phyloP scores from a whole-genome alignment of 192 early-diverging fungal genomes.

The Helicostylum pulchrum region DNA sequence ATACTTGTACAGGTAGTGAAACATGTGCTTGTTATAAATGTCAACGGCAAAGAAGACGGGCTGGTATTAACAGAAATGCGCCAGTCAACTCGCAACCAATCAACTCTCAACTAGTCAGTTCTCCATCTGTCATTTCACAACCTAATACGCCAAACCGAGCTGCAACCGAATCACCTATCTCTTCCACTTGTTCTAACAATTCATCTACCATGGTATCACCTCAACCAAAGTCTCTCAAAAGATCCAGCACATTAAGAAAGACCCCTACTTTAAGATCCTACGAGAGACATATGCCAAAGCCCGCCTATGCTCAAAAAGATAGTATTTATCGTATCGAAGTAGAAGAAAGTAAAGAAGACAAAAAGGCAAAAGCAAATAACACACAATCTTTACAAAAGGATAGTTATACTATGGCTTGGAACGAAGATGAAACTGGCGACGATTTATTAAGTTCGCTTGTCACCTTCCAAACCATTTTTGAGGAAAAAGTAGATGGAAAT shows the following conservation, averaged over 20 bases:
- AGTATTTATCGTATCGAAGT: conserved; percentile 25
- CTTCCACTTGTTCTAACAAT: neutral
- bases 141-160: neutral
- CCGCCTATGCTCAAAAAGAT: conserved; percentile 19
- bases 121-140: neutral
- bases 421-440: conserved; percentile 31
- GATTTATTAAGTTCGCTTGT: conserved; percentile 28
- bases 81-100: neutral
- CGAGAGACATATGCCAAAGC: conserved; percentile 23
- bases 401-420: conserved; percentile 33
- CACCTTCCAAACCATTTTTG: conserved; percentile 36
- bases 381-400: conserved; percentile 6
- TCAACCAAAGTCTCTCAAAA: neutral
- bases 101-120: neutral
- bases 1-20: conserved; percentile 13
- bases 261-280: conserved; percentile 20
- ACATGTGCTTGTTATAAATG: conserved; percentile 35
- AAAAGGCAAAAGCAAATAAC: too few species aligned
- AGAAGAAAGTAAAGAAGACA: neutral
- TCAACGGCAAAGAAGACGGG: conserved; percentile 34
- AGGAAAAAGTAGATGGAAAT: conserved; percentile 26
- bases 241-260: conserved; percentile 19
- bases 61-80: conserved; percentile 1
- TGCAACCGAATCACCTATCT: neutral
- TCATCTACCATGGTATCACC: neutral